These are phyloP conservation scores for Penicillium sp. DNA, from an alignment of 2,329 filamentous ascomycete genomes.

Conservation along the genomic window DNA sequence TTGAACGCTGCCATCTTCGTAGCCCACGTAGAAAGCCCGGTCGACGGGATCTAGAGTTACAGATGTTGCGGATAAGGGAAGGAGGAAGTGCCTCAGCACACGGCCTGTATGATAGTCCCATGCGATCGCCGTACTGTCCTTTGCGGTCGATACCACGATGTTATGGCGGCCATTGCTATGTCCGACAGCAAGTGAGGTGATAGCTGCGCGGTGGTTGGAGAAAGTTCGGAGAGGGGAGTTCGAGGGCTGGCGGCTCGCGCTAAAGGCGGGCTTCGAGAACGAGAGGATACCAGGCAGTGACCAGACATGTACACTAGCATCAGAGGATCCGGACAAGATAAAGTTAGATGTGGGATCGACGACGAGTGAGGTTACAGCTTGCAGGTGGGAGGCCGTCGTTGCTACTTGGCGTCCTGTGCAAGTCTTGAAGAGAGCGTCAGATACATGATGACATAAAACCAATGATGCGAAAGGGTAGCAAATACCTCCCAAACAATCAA, in stretches of 20 bases:
- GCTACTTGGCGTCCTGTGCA: slow-evolving; percentile 46
- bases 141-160: slow-evolving; percentile 77
- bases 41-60: slow-evolving; percentile 76
- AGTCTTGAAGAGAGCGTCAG: slow-evolving; percentile 29
- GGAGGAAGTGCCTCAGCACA: slow-evolving; percentile 74
- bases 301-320: slow-evolving; percentile 93
- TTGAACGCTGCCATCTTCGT: slow-evolving; percentile 76
- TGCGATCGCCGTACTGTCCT: slow-evolving; percentile 82
- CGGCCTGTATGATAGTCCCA: slow-evolving; percentile 87
- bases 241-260: slow-evolving; percentile 42
- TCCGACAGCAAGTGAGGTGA: slow-evolving; percentile 53
- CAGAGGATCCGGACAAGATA: slow-evolving; percentile 50
- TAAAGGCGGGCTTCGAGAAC: slow-evolving; percentile 48
- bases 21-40: slow-evolving; percentile 74
- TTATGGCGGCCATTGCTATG: slow-evolving; percentile 70
- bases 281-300: slow-evolving; percentile 70
- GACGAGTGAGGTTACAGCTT: slow-evolving; percentile 66
- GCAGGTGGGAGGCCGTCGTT: slow-evolving; percentile 43
- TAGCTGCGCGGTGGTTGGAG: slow-evolving; percentile 60
- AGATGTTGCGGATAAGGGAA: slow-evolving; percentile 69
- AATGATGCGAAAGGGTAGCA: slow-evolving; percentile 16
- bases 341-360: slow-evolving; percentile 60
- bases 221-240: slow-evolving; percentile 72
- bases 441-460: background rate
- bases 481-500: slow-evolving; percentile 89